Evolutionary conservation across 2,329 filamentous ascomycete genomes (phyloP).

Genomic region (Colletotrichum godetiae): DNA sequence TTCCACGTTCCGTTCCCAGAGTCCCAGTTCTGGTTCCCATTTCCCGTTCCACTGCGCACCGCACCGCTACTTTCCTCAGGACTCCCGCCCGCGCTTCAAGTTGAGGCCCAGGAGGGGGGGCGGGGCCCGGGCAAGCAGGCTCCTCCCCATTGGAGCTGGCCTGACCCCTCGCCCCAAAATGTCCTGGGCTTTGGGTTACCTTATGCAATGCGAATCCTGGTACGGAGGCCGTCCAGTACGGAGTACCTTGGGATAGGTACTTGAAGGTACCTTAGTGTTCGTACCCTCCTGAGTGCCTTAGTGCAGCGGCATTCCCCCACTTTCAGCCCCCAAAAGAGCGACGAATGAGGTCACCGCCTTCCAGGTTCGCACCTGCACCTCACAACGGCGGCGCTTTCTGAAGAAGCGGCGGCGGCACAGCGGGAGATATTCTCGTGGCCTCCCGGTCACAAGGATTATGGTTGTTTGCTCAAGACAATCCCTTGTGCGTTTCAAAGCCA

Average conservation of each 20-base stretch:
- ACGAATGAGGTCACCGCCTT: constrained; percentile 34
- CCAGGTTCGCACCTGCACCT: constrained; percentile 3
- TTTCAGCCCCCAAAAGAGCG: constrained; percentile 9
- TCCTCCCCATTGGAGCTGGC: background rate
- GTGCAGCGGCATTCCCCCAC: constrained; percentile 33
- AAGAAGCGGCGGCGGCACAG: background rate
- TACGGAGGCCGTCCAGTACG: background rate
- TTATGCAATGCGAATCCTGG: constrained; percentile 7
- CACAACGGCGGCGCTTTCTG: background rate
- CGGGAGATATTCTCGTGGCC: constrained; percentile 12
- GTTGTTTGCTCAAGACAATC: constrained; percentile 4
- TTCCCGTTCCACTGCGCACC: constrained; percentile 2
- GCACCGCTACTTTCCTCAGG: constrained; percentile 19
- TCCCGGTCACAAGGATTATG: constrained; percentile 19
- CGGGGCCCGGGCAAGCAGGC: background rate
- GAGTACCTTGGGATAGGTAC: background rate
- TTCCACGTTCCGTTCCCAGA: too few relatives aligned
- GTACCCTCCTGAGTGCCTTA: background rate
- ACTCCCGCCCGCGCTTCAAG: constrained; percentile 11
- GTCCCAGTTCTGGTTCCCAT: background rate
- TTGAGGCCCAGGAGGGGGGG: constrained; percentile 6
- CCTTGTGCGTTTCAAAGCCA: constrained; percentile 18
- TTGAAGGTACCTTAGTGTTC: background rate
- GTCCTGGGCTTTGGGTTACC: background rate
- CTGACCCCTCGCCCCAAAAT: constrained; percentile 8